Base-by-base conservation (phyloP, 768 basidiomycete species). In the Phaffia australis region DNA sequence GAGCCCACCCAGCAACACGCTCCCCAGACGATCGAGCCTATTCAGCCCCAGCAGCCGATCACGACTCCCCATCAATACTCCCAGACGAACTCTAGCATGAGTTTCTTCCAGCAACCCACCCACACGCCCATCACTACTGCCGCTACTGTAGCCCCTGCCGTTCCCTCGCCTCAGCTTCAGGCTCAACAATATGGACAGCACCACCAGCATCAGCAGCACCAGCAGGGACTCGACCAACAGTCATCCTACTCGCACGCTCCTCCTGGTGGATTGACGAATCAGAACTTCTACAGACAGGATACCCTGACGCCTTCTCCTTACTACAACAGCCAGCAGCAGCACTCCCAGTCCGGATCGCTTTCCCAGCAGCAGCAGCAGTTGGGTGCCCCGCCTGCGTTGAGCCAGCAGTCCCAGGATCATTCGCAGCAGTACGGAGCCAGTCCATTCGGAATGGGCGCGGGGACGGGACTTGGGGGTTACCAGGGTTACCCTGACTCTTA, bases 321-420 rank as follows among this genome's bases (percentile, higher is more conserved):
- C 56, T 69, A 69, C 61, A 66, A 68, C 63, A 67, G 69, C 56
- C 69, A 60, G 57, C 70, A 70, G 60, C 64, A 56, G 27, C 71
- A 70, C 30, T 30, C 54, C 14, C 71, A 73, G 66, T 5, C 35
- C 35, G 35, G 35, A 21, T 52, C 51, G 51, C 51, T 21, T 5
- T 16, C 23, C 1, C 59, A 29, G 19, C 69, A 71, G 61, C 70
- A 71, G 51, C 64, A 70, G 32, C 69, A 71, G 35, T 56, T 64
- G 14, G 71, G 69, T 25, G 55, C 66, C 30, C 72, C 72, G 23
- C 73, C 73, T 52, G 68, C 71, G 11, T 72, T 71, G 64, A 71
- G 71, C 47, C 72, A 72, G 60, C 61, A 61, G 8, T 64, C 69
- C 47, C 72, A 72, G 47, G 61, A 69, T 42, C 60, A 56, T 60